Base-by-base conservation (phyloP, 2,329 filamentous ascomycete genomes). In the Neocatenulostroma microsporum region DNA sequence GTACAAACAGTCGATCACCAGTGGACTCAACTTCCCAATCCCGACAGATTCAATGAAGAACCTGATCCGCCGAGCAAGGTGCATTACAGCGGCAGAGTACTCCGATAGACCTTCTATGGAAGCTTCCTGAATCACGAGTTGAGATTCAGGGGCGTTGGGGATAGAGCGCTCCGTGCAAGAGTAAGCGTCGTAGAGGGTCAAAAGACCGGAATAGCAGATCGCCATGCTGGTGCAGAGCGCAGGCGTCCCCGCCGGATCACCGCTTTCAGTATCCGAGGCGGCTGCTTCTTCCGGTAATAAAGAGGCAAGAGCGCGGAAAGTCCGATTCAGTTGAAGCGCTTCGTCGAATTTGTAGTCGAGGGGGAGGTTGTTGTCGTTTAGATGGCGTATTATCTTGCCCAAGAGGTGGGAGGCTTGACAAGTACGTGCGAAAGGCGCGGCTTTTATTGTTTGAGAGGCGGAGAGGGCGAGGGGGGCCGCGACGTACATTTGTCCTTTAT, bases 321-420 rank as follows among this genome's bases (percentile, higher is more conserved):
- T 60, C 2, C 53, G 48, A 34, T 55, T 47, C 6, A 62, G 44
- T 34, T 60, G 60, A 10, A 57, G 46, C 2, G 57, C 60, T 40
- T 60, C 53, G 6, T 51, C 41, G 36, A 57, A 60, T 15, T 47
- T 49, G 44, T 56, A 54, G 14, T 54, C 43, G 3, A 49, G 15
- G 11, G 60, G 53, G 12, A 55, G 36, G 3, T 37, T 36, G 15
- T 37, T 40, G 33, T 62, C 59, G 32, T 60, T 52, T 20, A 54
- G 36, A 26, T 61, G 50, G 2, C 47, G 40, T 10, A 60, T 36
- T 3, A 60, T 49, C 34, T 56, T 54, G 2, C 60, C 58, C 2
- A 60, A 42, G 8, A 62, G 42, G 36, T 61, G 55, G 11, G 44
- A 44, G n/a, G 57, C 57, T 40, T 62, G 60, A 31, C 55, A 58